Base-by-base conservation (phyloP, 495 filamentous ascomycete species). In the Hypoxylon lenormandii region DNA sequence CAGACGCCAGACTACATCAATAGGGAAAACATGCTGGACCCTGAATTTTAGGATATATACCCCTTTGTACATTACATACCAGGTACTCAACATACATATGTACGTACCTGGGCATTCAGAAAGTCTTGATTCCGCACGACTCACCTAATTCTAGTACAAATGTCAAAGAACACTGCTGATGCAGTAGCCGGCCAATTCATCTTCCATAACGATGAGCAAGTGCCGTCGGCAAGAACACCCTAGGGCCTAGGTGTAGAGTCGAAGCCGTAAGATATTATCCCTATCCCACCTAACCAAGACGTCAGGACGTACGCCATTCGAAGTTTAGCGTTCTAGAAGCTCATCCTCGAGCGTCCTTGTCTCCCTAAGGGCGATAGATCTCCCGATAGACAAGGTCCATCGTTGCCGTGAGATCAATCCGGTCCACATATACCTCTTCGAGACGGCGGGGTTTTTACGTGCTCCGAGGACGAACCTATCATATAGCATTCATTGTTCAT, bases 361-460 rank as follows among this genome's bases (percentile, higher is more conserved):
- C 49, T 59, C 48, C 13, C 58, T 53, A 64, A 72, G 74, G 74
- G 74, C 59, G 46, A 76, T 74, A 66, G 66, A 74, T 76, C 30
- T 60, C 71, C 74, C 73, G 73, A 60, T 30, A 26, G 49, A 55
- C 49, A 61, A 57, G 40, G 40, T 51, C 60, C 65, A 60, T 63
- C 23, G 60, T 70, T 73, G 62, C 73, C 73, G 71, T 54, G 65
- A 70, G 62, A 54, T 69, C 11, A 68, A 57, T 59, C 74, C 74
- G 74, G 64, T 72, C 67, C 60, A 60, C 63, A 61, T 62, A 70
- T 64, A 42, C 61, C 50, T 65, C 54, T 60, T 66, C 49, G 56
- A 69, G 5, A 60, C 43, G 71, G 74, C 71, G 74, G 74, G 74
- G 71, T 72, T 72, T 50, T 49, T 38, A 45, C 38, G 19, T 64